Evolutionary conservation across 2,329 filamentous ascomycete genomes (phyloP).

Genomic region (Leptographium radiaticola): DNA sequence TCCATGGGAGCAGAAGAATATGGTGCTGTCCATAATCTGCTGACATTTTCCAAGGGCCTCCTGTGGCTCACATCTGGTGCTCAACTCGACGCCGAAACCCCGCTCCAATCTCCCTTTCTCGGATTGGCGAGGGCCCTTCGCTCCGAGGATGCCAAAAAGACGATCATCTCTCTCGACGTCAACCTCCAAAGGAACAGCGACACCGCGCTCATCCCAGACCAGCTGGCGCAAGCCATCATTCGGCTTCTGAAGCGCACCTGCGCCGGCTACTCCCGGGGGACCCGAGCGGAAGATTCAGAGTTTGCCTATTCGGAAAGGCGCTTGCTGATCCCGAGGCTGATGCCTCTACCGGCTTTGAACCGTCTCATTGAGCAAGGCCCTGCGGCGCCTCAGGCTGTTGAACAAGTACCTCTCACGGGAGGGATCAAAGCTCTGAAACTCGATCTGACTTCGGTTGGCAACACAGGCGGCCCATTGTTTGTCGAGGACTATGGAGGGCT

Average conservation of each 20-base stretch:
- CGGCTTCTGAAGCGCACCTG: background rate
- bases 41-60: conserved; percentile 23
- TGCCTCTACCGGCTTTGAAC: conserved; percentile 27
- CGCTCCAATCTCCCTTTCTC: conserved; percentile 26
- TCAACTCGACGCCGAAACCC: conserved; percentile 21
- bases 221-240: background rate
- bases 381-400: background rate
- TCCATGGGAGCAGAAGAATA: conserved; percentile 27
- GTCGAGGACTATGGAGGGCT: conserved; percentile 4
- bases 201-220: background rate
- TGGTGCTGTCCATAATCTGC: conserved; percentile 24
- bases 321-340: conserved; percentile 28
- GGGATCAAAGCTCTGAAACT: conserved; percentile 9
- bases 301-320: conserved; percentile 15
- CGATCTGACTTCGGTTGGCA: conserved; percentile 5
- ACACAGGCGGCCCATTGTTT: conserved; percentile 11
- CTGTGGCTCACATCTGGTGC: conserved; percentile 35
- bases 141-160: conserved; percentile 33
- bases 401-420: background rate
- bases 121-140: conserved; percentile 33
- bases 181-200: background rate
- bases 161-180: conserved; percentile 31
- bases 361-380: conserved; percentile 25
- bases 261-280: conserved; percentile 4
- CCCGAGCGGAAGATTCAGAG: conserved; percentile 18